A percentile compares a stretch with the other conserved stretches of the same genome.
phyloP scores from a whole-genome alignment of 441 rosid species.

The Erodium trifolium region DNA sequence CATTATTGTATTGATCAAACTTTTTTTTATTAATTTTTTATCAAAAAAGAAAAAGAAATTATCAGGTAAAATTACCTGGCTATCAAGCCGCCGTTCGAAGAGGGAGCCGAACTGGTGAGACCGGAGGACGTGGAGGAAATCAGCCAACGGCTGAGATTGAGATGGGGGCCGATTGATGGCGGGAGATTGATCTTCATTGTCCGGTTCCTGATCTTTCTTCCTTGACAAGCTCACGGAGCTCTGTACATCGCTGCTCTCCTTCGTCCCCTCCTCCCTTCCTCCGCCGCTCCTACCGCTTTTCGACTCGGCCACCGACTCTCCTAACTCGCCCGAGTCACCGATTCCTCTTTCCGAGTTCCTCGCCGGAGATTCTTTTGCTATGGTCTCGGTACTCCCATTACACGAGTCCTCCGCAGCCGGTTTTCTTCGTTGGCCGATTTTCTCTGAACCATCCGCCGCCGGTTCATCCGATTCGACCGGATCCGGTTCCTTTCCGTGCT shows the following conservation, averaged over 20 bases:
- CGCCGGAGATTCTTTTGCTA: constrained; percentile 21
- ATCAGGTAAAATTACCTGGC: not conserved
- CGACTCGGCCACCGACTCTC: constrained; percentile 24
- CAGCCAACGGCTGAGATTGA: constrained; percentile 3
- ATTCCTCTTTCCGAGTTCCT: not conserved
- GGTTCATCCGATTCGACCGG: not conserved
- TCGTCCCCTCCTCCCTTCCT: no score
- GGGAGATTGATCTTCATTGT: constrained; percentile 16
- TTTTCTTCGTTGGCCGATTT: constrained; percentile 2
- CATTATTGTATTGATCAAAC: not conserved
- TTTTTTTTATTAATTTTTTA: not conserved
- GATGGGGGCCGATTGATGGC: constrained; percentile 14
- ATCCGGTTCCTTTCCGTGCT: not conserved
- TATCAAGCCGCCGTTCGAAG: not conserved
- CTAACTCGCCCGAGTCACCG: constrained; percentile 27
- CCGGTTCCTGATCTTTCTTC: constrained; percentile 13
- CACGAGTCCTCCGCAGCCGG: constrained; percentile 28
- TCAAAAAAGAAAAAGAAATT: not conserved
- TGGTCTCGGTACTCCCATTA: constrained; percentile 34
- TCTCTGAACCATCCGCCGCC: constrained; percentile 7
- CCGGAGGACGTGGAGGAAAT: not conserved
- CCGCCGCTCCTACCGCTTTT: not conserved
- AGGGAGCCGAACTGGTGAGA: not conserved
- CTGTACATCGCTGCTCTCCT: not conserved
- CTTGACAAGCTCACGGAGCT: constrained; percentile 8